Percentiles rank a stretch among this genome's conserved stretches.
Evolutionary conservation across 2,329 filamentous ascomycete species (phyloP).

Genomic region (Proliferodiscus dingleyae): DNA sequence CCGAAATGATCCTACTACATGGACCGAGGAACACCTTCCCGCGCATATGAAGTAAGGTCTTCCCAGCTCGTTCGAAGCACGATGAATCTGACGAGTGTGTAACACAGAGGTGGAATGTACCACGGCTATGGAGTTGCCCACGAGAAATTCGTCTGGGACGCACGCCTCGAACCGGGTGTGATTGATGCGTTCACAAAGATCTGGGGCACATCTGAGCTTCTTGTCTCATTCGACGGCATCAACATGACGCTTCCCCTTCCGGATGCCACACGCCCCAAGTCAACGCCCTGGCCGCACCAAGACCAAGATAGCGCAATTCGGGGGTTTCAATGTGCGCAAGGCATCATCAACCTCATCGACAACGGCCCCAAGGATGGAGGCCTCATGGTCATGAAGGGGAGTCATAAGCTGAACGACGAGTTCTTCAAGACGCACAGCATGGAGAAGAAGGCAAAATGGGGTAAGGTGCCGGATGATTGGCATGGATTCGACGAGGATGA

Average conservation of each 20-base stretch:
- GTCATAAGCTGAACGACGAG: constrained; percentile 27
- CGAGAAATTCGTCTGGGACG: constrained; percentile 37
- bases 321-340: constrained; percentile 42
- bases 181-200: constrained; percentile 37
- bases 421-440: constrained; percentile 20
- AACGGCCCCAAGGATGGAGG: constrained; percentile 33
- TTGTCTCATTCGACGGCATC: constrained; percentile 42
- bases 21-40: constrained; percentile 33
- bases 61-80: too few species aligned
- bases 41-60: constrained; percentile 4
- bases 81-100: constrained; percentile 13
- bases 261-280: constrained; percentile 9
- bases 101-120: constrained; percentile 35
- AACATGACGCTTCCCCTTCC: constrained; percentile 36
- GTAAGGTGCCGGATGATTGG: constrained; percentile 14
- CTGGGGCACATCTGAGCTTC: constrained; percentile 37
- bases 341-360: constrained; percentile 37
- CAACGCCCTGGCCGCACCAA: constrained; percentile 36
- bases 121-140: constrained; percentile 35
- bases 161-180: constrained; percentile 36
- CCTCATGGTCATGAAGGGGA: constrained; percentile 31
- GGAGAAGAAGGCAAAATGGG: constrained; percentile 5
- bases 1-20: constrained; percentile 32
- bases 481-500: constrained; percentile 31
- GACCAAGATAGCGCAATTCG: constrained; percentile 35